Conservation (phyloP, 1,139 yeast species). For the Suhomyces bolitotheri region DNA sequence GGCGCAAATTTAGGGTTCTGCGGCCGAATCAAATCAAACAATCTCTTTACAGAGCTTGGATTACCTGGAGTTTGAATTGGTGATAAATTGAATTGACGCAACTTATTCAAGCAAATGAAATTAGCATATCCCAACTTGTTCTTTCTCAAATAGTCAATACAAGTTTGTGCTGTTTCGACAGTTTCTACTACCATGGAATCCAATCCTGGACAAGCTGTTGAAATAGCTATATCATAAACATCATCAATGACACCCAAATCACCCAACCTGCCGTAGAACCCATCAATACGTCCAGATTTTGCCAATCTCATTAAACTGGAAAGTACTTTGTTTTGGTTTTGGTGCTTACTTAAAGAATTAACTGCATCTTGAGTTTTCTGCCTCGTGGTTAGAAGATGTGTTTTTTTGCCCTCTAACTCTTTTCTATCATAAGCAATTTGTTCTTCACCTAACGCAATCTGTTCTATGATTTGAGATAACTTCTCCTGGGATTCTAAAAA, state of each 20-base stretch:
- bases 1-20: conserved; percentile 69
- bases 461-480: conserved; percentile 51
- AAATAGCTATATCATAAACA: conserved; percentile 85
- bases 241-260: conserved; percentile 88
- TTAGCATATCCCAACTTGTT: conserved; percentile 87
- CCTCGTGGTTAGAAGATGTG: conserved; percentile 54
- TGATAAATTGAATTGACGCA: conserved; percentile 60
- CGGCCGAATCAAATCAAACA: conserved; percentile 80
- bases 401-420: conserved; percentile 53
- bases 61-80: conserved; percentile 62
- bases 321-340: conserved; percentile 74
- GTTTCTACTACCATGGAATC: conserved; percentile 94
- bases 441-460: conserved; percentile 56
- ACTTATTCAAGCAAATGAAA: conserved; percentile 76
- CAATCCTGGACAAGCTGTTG: conserved; percentile 90
- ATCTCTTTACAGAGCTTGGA: conserved; percentile 75
- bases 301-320: conserved; percentile 67
- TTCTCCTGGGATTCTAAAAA: conserved; percentile 43
- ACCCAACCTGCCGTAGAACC: conserved; percentile 89
- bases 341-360: conserved; percentile 53
- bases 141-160: conserved; percentile 83
- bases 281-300: conserved; percentile 79
- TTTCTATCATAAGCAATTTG: conserved; percentile 54
- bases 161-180: conserved; percentile 89
- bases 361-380: conserved; percentile 68